These are phyloP conservation scores for Rhodotorula sp. DNA, from an alignment of 1,284 basidiomycete genomes.

Conservation along the genomic window DNA sequence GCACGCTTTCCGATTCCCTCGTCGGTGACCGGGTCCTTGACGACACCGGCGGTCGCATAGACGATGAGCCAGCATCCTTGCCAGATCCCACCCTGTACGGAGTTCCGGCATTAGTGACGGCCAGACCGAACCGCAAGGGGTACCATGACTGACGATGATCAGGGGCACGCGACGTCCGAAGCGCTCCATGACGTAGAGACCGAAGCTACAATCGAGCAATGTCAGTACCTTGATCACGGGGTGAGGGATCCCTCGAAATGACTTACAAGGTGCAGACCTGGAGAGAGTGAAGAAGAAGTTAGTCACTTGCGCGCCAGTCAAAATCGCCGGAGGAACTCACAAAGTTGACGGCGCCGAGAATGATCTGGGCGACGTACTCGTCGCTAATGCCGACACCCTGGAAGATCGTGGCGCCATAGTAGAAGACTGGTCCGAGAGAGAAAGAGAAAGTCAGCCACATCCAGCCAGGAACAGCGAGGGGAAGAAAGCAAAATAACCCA, in stretches of 20 bases:
- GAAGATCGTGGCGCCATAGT: constrained; percentile 65
- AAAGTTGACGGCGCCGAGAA: constrained; percentile 66
- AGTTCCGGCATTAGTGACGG: no score
- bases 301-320: constrained; percentile 40
- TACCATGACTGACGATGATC: constrained; percentile 51
- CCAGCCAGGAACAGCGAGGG: background rate
- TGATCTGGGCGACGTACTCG: constrained; percentile 69
- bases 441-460: background rate
- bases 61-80: constrained; percentile 72
- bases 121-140: background rate
- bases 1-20: constrained; percentile 39
- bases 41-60: constrained; percentile 71
- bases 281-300: background rate
- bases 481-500: constrained; percentile 43
- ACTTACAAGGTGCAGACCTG: background rate
- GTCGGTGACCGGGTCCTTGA: constrained; percentile 57
- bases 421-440: background rate
- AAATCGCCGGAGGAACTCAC: constrained; percentile 56
- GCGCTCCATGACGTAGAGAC: constrained; percentile 67
- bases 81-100: constrained; percentile 59
- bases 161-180: constrained; percentile 64
- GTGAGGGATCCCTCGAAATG: constrained; percentile 8
- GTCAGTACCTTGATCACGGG: background rate
- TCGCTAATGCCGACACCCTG: constrained; percentile 64
- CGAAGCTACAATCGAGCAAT: constrained; percentile 47